These are phyloP conservation scores for Thozetella sp. DNA, from an alignment of 495 filamentous ascomycete species.

Conservation along the genomic window DNA sequence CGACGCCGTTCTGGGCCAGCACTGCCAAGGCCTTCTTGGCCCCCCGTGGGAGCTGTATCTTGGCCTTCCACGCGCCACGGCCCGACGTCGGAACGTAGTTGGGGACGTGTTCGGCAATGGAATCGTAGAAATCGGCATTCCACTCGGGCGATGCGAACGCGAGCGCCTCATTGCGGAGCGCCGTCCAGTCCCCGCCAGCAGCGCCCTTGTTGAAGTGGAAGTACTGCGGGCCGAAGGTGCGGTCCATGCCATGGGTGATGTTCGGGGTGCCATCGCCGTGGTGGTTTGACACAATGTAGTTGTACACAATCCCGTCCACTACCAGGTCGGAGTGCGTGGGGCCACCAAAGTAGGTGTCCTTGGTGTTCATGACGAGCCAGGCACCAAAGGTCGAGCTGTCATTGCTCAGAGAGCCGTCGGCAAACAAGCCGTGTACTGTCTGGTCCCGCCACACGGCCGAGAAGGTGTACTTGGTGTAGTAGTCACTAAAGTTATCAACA, in stretches of 20 bases:
- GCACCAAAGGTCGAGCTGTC: slow-evolving; percentile 52
- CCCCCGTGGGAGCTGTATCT: slow-evolving; percentile 44
- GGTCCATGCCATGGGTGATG: slow-evolving; percentile 60
- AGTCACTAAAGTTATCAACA: slow-evolving; percentile 51
- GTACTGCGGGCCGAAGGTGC: slow-evolving; percentile 59
- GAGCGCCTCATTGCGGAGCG: slow-evolving; percentile 48
- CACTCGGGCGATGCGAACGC: slow-evolving; percentile 45
- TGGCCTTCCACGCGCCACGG: slow-evolving; percentile 41
- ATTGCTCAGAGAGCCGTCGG: slow-evolving; percentile 43
- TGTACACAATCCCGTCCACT: slow-evolving; percentile 55
- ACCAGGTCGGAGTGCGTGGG: slow-evolving; percentile 57
- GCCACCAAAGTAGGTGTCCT: slow-evolving; percentile 61
- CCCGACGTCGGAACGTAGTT: slow-evolving; percentile 48
- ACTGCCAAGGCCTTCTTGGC: slow-evolving; percentile 50
- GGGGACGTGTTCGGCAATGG: slow-evolving; percentile 54
- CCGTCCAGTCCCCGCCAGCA: slow-evolving; percentile 35
- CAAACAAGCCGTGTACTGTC: slow-evolving; percentile 54
- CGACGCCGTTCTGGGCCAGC: slow-evolving; percentile 48
- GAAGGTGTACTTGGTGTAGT: slow-evolving; percentile 59
- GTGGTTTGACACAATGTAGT: slow-evolving; percentile 52
- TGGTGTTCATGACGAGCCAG: slow-evolving; percentile 61
- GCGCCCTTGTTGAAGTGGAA: slow-evolving; percentile 58
- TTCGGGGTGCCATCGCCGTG: slow-evolving; percentile 59
- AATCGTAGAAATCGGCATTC: slow-evolving; percentile 58
- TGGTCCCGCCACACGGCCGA: slow-evolving; percentile 47